Base-by-base conservation (phyloP, 2,329 filamentous ascomycete species). In the Apiospora hydei region DNA sequence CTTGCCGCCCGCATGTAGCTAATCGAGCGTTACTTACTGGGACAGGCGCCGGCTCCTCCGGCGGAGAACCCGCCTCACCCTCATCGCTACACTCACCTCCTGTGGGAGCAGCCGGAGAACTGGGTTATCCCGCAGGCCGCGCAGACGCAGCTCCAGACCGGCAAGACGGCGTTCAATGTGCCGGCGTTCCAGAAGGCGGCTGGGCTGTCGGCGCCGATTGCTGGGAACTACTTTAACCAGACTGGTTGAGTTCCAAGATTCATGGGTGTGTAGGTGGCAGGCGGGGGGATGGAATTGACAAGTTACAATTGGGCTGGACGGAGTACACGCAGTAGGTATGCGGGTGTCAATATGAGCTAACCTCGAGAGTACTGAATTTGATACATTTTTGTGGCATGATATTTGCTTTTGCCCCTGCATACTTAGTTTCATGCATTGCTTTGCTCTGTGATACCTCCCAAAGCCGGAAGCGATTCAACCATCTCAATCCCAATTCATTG, bases 51-150 rank as follows among this genome's bases (percentile, higher is more conserved):
- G 0, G 76, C 76, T 8, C 82, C 82, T 1, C 79, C 78, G 18
- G 77, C 81, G 4, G 79, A 83, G 74, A 79, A 75, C 13, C 82
- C 82, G 10, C 78, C 80, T 3, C 78, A 82, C 71, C 77, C 82
- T 30, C 82, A 83, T 74, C 79, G 80, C 47, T 83, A 83, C 75
- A 82, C 82, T 24, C 79, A 81, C 69, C 75, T 83, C 53, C 74
- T 83, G n/a, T 83, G 79, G 77, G 81, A 78, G 72, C 81, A 82
- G 74, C 78, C 80, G 1, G 78, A 73, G 21, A 78, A 76, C 66
- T 82, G 81, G 75, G 73, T 79, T 44, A 78, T 83, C 8, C 78
- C 81, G 7, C 74, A 75, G 24, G 68, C 75, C 11, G 80, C 80
- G 16, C 78, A 74, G 49, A 77, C 76, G 57, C 78, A 79, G 77